Evolutionary conservation across 192 early-diverging fungal genomes (phyloP).

Genomic region (Coemansia sp.): DNA sequence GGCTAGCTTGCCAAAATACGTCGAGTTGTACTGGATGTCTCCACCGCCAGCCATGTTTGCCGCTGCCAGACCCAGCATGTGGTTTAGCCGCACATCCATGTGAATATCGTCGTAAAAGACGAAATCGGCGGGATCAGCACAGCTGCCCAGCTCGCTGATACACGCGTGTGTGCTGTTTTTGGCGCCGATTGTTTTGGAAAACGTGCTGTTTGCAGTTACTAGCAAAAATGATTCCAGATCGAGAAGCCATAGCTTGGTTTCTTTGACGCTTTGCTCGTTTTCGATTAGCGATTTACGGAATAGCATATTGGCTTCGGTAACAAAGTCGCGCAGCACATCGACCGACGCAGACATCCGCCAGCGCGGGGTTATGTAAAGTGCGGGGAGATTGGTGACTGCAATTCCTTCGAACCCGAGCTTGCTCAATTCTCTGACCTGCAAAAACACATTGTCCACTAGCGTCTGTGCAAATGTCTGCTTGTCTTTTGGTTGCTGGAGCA

Average conservation of each 20-base stretch:
- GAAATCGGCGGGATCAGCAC: slow-evolving; percentile 17
- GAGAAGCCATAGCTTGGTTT: slow-evolving; percentile 19
- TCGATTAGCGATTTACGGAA: slow-evolving; percentile 12
- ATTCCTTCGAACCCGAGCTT: slow-evolving; percentile 23
- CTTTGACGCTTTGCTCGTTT: not conserved
- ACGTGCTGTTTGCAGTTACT: slow-evolving; percentile 19
- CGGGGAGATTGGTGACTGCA: slow-evolving; percentile 17
- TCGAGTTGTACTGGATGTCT: slow-evolving; percentile 19
- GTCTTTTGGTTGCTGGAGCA: not conserved
- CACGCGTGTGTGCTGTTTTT: slow-evolving; percentile 20
- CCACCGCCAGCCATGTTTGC: slow-evolving; percentile 15
- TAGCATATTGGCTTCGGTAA: slow-evolving; percentile 4
- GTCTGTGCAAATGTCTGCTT: not conserved
- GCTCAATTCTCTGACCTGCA: slow-evolving; percentile 7
- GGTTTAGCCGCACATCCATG: slow-evolving; percentile 28
- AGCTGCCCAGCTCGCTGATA: slow-evolving; percentile 10
- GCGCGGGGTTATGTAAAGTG: slow-evolving; percentile 16
- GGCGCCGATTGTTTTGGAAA: slow-evolving; percentile 21
- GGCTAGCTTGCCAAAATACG: slow-evolving; percentile 15
- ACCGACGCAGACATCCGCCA: slow-evolving; percentile 15
- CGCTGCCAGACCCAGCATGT: slow-evolving; percentile 21
- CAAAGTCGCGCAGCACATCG: slow-evolving; percentile 11
- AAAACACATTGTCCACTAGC: slow-evolving; percentile 9
- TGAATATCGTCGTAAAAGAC: slow-evolving; percentile 29
- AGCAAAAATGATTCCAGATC: slow-evolving; percentile 22